phyloP scores from a whole-genome alignment of 768 basidiomycete species.

The Trametes maxima region DNA sequence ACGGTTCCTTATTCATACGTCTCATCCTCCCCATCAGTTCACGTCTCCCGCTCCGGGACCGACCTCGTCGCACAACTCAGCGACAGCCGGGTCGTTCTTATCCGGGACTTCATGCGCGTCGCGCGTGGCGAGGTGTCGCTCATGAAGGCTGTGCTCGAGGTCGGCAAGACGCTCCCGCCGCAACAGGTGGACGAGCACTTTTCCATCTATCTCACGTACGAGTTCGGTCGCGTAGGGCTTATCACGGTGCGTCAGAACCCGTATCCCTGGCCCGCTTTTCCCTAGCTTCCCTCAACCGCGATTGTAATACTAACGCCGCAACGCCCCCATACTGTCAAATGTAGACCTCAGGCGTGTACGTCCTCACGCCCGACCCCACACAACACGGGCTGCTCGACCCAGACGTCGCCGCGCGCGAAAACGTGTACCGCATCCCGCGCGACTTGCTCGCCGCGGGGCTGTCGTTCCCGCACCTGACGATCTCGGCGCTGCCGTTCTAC shows the following conservation, averaged over 20 bases:
- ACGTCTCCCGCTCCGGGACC: constrained; percentile 41
- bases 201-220: constrained; percentile 34
- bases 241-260: constrained; percentile 27
- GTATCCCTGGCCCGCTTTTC: too few relatives aligned
- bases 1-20: not conserved
- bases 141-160: constrained; percentile 21
- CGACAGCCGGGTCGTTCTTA: constrained; percentile 31
- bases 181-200: constrained; percentile 10
- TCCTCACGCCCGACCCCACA: constrained; percentile 29
- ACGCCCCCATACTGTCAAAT: not conserved
- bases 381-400: constrained; percentile 22
- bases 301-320: not conserved
- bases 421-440: constrained; percentile 12
- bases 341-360: constrained; percentile 31
- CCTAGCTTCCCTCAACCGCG: not conserved
- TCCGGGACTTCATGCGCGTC: constrained; percentile 40
- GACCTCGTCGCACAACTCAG: constrained; percentile 35
- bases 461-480: constrained; percentile 16
- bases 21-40: constrained; percentile 27
- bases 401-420: not conserved
- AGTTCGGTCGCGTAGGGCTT: constrained; percentile 30
- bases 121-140: constrained; percentile 26
- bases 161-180: constrained; percentile 22
- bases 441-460: constrained; percentile 4
- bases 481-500: constrained; percentile 23